Evolutionary conservation across 2,329 filamentous ascomycete genomes (phyloP).

Genomic region (Ustulina deusta): DNA sequence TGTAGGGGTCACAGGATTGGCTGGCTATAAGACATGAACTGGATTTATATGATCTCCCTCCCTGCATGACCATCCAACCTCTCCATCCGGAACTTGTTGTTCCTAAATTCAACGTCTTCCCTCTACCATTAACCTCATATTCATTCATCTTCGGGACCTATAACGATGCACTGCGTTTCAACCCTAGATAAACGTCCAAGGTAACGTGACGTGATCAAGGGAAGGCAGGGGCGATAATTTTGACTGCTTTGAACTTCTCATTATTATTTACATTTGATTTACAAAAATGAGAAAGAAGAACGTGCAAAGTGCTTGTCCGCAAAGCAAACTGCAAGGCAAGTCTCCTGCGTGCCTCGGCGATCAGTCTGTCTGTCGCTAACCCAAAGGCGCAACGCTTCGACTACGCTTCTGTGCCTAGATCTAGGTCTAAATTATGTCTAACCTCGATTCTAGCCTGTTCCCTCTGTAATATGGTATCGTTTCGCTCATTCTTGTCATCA

Average conservation of each 20-base stretch:
- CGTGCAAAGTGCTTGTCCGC: slow-evolving; percentile 6
- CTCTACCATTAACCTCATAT: neutral
- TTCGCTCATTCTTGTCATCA: slow-evolving; percentile 32
- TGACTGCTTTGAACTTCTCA: neutral
- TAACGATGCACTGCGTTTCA: neutral
- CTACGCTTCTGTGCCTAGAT: slow-evolving; percentile 22
- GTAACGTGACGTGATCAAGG: neutral
- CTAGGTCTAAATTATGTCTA: slow-evolving; percentile 39
- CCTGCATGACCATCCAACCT: slow-evolving; percentile 11
- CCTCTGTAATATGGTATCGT: slow-evolving; percentile 37
- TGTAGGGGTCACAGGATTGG: no score
- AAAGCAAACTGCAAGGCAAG: slow-evolving; percentile 1
- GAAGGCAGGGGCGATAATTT: neutral
- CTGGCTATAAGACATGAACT: neutral
- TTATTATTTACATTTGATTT: slow-evolving; percentile 20
- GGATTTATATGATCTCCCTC: slow-evolving; percentile 11
- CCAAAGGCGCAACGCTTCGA: neutral
- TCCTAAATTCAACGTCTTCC: slow-evolving; percentile 18
- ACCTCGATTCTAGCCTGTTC: slow-evolving; percentile 12
- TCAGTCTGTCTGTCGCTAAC: slow-evolving; percentile 4
- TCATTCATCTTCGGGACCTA: neutral
- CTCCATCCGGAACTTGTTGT: neutral
- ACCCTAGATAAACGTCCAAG: neutral
- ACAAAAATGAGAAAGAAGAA: slow-evolving; percentile 10
- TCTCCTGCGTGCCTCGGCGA: neutral